A percentile compares a stretch with the other conserved stretches of the same genome.
Conservation (phyloP, 2,329 filamentous ascomycete genomes). For the Penicillium sp. region DNA sequence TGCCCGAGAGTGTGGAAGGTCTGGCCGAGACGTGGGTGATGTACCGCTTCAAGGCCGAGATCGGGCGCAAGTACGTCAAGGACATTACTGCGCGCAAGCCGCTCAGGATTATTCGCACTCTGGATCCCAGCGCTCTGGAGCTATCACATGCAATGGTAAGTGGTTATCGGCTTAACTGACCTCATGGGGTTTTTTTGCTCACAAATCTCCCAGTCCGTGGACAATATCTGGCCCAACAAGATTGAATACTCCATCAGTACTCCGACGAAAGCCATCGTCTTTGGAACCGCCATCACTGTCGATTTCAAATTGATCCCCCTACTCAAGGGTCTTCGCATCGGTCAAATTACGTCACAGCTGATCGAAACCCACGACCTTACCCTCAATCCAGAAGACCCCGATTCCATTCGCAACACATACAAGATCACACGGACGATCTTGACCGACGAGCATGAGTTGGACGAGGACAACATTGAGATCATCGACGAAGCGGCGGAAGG, state of each 20-base stretch:
- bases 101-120: conserved; percentile 72
- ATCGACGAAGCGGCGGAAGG: conserved; percentile 61
- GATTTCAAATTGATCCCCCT: conserved; percentile 86
- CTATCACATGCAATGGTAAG: conserved; percentile 78
- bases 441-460: conserved; percentile 67
- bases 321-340: conserved; percentile 81
- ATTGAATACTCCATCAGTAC: conserved; percentile 92
- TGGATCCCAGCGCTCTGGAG: conserved; percentile 73
- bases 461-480: conserved; percentile 60
- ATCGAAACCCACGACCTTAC: conserved; percentile 74
- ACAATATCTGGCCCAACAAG: conserved; percentile 98
- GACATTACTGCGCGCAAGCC: conserved; percentile 79
- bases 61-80: conserved; percentile 86
- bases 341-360: conserved; percentile 76
- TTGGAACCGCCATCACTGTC: conserved; percentile 80
- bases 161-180: not conserved
- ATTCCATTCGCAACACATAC: conserved; percentile 48
- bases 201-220: conserved; percentile 61
- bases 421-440: conserved; percentile 65
- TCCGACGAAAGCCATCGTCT: conserved; percentile 90
- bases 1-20: conserved; percentile 87
- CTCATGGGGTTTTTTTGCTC: conserved; percentile 8
- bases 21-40: conserved; percentile 81
- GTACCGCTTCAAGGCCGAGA: conserved; percentile 87
- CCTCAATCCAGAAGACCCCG: conserved; percentile 49